Base-by-base conservation (phyloP, 495 filamentous ascomycete species). In the Wilcoxina mikolae region DNA sequence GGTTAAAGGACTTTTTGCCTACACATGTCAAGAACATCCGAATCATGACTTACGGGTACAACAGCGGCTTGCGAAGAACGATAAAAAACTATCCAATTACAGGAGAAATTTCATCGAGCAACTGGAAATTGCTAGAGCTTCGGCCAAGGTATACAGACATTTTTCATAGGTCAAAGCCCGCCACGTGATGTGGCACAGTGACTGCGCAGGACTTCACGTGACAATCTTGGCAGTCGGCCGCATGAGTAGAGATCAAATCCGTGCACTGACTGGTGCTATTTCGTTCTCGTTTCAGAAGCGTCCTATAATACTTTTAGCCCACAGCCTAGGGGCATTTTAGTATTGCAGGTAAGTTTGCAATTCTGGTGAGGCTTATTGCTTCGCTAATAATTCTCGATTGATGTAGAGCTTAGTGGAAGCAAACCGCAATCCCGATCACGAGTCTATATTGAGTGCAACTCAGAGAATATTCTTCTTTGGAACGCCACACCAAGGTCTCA, bases 241-340 rank as follows among this genome's bases (percentile, higher is more conserved):
- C n/a, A n/a, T n/a, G n/a, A n/a, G n/a, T n/a, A n/a, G 39, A 10
- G 7, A 9, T 5, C 39, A 5, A 43, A 43, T 4, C 9, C 20
- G 39, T 15, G 31, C 31, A 15, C 31, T 35, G 31, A 15, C 15
- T 35, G 31, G 15, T 15, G 31, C 15, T 7, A 7, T 7, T 35
- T 7, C 31, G 31, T 35, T 7, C 7, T 35, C 15, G 31, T 35
- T 35, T 9, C 58, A 61, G 57, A 39, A 57, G 28, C 60, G 66
- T 24, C 64, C 66, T 11, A 50, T 69, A 2, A 53, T 70, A 23
- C 62, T 69, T 28, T 60, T 69, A 33, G 66, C 60, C 15, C 68
- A 68, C 41, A 67, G 68, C 46, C 55, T 69, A 44, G 66, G 68
- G 56, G 68, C 0, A 60, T 70, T 42, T 61, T 69, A 7, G 33